phyloP scores from a whole-genome alignment of 1,139 yeast species.

The Suhomyces kunorum region DNA sequence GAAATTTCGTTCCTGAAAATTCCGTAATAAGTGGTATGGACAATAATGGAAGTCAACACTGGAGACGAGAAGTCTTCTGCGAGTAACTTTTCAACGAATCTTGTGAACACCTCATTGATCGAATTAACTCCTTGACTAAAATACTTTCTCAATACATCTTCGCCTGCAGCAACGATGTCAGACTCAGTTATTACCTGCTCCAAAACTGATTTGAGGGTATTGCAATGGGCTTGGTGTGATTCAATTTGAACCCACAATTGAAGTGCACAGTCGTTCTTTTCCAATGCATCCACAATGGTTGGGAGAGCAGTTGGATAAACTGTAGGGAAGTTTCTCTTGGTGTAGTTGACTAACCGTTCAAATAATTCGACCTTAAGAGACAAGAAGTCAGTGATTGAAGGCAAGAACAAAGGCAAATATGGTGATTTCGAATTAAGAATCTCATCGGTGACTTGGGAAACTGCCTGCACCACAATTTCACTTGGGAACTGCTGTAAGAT shows the following conservation, averaged over 20 bases:
- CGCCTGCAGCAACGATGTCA: conserved; percentile 12
- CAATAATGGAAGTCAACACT: conserved; percentile 32
- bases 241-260: conserved; percentile 49
- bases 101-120: conserved; percentile 38
- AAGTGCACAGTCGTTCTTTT: conserved; percentile 57
- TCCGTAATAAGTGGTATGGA: conserved; percentile 42
- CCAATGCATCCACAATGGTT: conserved; percentile 50
- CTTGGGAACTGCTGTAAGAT: conserved; percentile 35
- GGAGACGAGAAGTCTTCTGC: conserved; percentile 26
- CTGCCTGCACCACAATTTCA: conserved; percentile 49
- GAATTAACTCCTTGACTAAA: conserved; percentile 33
- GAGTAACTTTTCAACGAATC: conserved; percentile 30
- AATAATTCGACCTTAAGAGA: conserved; percentile 28
- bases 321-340: conserved; percentile 47
- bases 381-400: conserved; percentile 30
- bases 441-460: conserved; percentile 52
- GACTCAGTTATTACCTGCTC: conserved; percentile 19
- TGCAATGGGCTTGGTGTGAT: conserved; percentile 14
- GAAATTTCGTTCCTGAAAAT: conserved; percentile 46
- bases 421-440: conserved; percentile 55
- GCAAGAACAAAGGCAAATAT: conserved; percentile 34
- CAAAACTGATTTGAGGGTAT: conserved; percentile 18
- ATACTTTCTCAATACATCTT: conserved; percentile 28
- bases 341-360: conserved; percentile 47
- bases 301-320: conserved; percentile 32